These are phyloP conservation scores for Spiraea crenata DNA, from an alignment of 331 rosid genomes.

Conservation along the genomic window DNA sequence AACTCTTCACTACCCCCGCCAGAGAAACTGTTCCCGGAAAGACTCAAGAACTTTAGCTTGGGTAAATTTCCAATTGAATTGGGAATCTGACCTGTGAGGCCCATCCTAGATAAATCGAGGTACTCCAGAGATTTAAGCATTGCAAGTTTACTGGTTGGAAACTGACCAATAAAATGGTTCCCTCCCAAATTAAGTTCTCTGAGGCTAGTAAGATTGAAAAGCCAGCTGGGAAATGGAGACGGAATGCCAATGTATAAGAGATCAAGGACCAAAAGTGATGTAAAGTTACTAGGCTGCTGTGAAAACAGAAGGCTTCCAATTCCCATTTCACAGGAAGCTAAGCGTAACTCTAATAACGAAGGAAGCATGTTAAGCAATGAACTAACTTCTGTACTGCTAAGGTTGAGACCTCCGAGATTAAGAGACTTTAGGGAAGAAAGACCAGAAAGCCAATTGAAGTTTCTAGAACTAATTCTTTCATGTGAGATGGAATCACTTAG, in stretches of 20 bases:
- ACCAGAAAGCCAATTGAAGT: slow-evolving; percentile 7
- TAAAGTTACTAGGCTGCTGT: neutral
- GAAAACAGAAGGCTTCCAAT: neutral
- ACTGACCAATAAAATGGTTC: neutral
- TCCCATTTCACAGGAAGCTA: neutral
- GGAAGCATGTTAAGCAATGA: slow-evolving; percentile 2
- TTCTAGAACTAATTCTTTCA: neutral
- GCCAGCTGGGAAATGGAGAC: neutral
- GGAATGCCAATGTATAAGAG: neutral
- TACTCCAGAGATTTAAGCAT: neutral
- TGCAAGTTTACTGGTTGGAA: neutral
- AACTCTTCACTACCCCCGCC: no score
- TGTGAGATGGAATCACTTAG: neutral
- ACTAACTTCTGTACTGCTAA: neutral
- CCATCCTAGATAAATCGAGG: neutral
- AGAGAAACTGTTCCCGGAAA: no score
- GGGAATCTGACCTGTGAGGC: neutral
- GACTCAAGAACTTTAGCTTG: no score
- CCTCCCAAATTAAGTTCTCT: neutral
- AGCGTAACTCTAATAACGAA: slow-evolving; percentile 1
- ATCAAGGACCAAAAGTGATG: slow-evolving; percentile 9
- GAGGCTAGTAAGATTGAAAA: neutral
- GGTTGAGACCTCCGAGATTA: neutral
- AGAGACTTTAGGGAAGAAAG: slow-evolving; percentile 28
- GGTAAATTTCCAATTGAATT: no score